Base-by-base conservation (phyloP, 2,329 filamentous ascomycete genomes). In the Calonectria hawksworthii region DNA sequence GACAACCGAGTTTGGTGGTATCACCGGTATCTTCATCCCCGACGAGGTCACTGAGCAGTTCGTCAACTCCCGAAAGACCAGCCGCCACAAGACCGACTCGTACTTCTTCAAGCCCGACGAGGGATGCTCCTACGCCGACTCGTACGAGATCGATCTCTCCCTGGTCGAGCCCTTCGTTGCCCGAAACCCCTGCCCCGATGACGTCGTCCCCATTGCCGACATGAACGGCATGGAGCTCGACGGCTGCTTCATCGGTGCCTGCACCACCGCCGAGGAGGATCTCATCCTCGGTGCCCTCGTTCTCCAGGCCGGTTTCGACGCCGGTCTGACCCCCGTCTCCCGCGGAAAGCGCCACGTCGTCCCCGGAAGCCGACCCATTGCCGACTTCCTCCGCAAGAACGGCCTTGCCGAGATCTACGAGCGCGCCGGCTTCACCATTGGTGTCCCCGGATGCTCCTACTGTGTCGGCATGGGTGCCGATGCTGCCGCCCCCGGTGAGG, bases 221-320 rank as follows among this genome's bases (percentile, higher is more conserved):
- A 77, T 79, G 14, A 78, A 69, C 7, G 82, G 80, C 3, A 84
- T 82, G 70, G 28, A 76, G 13, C 77, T 88, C 1, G 85, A 87
- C 59, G 86, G 86, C 4, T 84, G 83, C 72, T 88, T 88, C 76
- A 87, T 88, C 34, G 86, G 86, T 3, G 86, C 86, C 6, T 88
- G 86, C 70, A 88, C 86, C 1, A 87, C 86, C 0, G 81, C 86
- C 0, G 85, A 86, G 71, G 86, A 87, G 76, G 86, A 88, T 71
- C 77, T 87, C 0, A 83, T 88, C 16, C 77, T 88, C 1, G 86
- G 76, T 0, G 86, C 83, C 1, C 77, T 88, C 1, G 85, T 87
- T 1, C 80, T 88, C 2, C 83, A 86, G 56, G 80, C 80, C 21
- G 86, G 85, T 0, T 72, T 87, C 13, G 77, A 82, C 47, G 78